A percentile compares a stretch with the other conserved stretches of the same genome.
phyloP scores from a whole-genome alignment of 2,329 filamentous ascomycete genomes.

The Ophiocordyceps australis region DNA sequence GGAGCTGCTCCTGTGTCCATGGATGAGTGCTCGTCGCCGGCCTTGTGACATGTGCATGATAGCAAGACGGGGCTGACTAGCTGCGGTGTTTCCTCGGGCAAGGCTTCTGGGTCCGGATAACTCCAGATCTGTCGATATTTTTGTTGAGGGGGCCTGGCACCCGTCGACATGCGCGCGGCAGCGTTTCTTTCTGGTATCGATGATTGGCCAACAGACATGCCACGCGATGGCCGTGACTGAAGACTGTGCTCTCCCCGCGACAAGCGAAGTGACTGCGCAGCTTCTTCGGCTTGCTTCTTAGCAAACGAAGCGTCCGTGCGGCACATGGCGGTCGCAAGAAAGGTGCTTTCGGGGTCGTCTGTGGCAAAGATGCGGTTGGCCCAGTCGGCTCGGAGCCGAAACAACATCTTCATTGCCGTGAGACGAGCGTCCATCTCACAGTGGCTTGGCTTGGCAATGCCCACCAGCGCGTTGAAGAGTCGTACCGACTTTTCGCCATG shows the following conservation, averaged over 20 bases:
- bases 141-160: constrained; percentile 20
- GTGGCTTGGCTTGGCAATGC: constrained; percentile 38
- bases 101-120: constrained; percentile 34
- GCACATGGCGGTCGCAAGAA: constrained; percentile 53
- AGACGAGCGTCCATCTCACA: constrained; percentile 53
- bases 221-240: constrained; percentile 23
- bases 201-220: constrained; percentile 30
- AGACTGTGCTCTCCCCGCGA: constrained; percentile 24
- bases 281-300: constrained; percentile 32
- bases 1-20: no score
- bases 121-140: constrained; percentile 37
- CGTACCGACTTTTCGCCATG: constrained; percentile 45
- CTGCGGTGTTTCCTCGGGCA: constrained; percentile 27
- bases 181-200: constrained; percentile 22
- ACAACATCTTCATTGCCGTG: constrained; percentile 60
- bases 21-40: no score
- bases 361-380: constrained; percentile 59
- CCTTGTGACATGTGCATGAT: constrained; percentile 12
- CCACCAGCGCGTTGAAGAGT: constrained; percentile 44
- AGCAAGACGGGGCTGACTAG: constrained; percentile 32
- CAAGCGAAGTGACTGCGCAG: constrained; percentile 22
- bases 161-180: constrained; percentile 22
- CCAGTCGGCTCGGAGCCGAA: constrained; percentile 69
- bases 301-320: constrained; percentile 38
- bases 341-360: constrained; percentile 50